These are phyloP conservation scores for Anisodus acutangulus DNA, from an alignment of 257 asterid species.

Conservation along the genomic window DNA sequence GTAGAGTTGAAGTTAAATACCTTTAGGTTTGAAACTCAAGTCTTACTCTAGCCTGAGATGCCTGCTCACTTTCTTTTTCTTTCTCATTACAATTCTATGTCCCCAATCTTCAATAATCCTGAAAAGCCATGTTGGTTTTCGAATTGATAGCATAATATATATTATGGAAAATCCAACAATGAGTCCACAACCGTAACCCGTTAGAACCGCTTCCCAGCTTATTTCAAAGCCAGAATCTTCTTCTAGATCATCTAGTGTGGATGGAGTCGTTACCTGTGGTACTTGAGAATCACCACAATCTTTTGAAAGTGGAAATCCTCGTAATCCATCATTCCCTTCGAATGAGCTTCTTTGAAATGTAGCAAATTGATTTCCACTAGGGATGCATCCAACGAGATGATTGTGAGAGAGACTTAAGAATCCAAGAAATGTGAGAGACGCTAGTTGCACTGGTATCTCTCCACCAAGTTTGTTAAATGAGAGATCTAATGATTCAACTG, in stretches of 20 bases:
- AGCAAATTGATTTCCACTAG: too few species aligned
- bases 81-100: neutral
- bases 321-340: too few species aligned
- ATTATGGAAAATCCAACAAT: neutral
- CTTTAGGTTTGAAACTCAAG: neutral
- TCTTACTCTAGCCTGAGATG: neutral
- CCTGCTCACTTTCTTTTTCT: neutral
- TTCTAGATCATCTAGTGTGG: neutral
- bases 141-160: neutral
- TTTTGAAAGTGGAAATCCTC: too few species aligned
- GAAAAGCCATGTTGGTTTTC: neutral
- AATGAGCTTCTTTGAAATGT: too few species aligned
- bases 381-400: too few species aligned
- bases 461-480: too few species aligned
- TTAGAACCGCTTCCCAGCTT: constrained; percentile 13
- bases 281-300: too few species aligned
- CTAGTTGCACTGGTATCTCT: too few species aligned
- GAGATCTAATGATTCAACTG: too few species aligned
- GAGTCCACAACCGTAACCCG: constrained; percentile 32
- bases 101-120: neutral
- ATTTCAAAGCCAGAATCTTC: neutral
- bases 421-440: too few species aligned
- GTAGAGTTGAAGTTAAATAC: too few species aligned
- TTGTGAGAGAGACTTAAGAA: too few species aligned
- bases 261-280: neutral